Evolutionary conservation across 2,329 filamentous ascomycete genomes (phyloP).

Genomic region (Cercospora sojina): DNA sequence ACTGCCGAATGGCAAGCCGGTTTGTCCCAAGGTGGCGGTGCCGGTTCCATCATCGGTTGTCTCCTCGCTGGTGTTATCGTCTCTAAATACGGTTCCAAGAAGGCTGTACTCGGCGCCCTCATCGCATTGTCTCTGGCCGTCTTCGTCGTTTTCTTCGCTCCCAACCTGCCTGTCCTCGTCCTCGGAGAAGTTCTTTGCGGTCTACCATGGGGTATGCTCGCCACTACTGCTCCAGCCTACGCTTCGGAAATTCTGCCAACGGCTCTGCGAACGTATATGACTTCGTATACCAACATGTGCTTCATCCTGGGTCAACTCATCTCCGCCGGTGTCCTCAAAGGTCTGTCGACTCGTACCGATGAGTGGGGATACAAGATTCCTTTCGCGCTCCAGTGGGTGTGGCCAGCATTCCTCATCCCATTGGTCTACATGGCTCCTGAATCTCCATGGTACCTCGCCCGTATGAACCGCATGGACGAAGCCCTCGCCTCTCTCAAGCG

Average conservation of each 20-base stretch:
- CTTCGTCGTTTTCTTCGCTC: slow-evolving; percentile 44
- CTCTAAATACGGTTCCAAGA: slow-evolving; percentile 55
- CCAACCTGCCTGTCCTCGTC: slow-evolving; percentile 31
- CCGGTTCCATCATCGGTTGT: slow-evolving; percentile 66
- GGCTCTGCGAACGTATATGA: slow-evolving; percentile 59
- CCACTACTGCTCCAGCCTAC: slow-evolving; percentile 50
- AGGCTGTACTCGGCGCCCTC: slow-evolving; percentile 44
- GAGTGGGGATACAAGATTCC: slow-evolving; percentile 44
- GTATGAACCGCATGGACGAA: background rate
- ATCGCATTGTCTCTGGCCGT: slow-evolving; percentile 56
- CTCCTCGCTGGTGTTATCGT: slow-evolving; percentile 56
- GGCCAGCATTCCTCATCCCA: slow-evolving; percentile 36
- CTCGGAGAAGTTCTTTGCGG: slow-evolving; percentile 45
- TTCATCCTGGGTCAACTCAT: slow-evolving; percentile 62
- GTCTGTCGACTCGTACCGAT: slow-evolving; percentile 23
- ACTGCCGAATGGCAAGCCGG: slow-evolving; percentile 59
- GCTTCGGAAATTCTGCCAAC: slow-evolving; percentile 64
- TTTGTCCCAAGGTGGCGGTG: slow-evolving; percentile 38
- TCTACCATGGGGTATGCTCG: slow-evolving; percentile 22
- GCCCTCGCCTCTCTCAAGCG: background rate
- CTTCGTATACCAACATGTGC: slow-evolving; percentile 60
- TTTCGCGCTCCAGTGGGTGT: slow-evolving; percentile 49
- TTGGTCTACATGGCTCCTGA: slow-evolving; percentile 31
- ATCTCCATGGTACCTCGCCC: slow-evolving; percentile 25
- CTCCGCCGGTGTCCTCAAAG: slow-evolving; percentile 40